Base-by-base conservation (phyloP, 352 stramenopile genomes). In the Phytophthora lateralis region DNA sequence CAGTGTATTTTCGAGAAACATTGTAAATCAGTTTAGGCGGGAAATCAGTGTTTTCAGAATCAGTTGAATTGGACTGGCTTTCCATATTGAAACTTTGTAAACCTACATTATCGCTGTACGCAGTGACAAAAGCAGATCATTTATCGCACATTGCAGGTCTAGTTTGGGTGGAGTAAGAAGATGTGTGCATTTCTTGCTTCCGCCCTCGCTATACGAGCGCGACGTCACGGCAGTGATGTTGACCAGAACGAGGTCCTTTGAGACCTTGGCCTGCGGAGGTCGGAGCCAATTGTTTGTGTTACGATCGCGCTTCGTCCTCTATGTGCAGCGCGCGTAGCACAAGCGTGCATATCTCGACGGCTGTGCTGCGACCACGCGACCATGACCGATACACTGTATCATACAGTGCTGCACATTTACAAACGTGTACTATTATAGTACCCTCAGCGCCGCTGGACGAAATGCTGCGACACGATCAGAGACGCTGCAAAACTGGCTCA, bases 381-480 rank as follows among this genome's bases (percentile, higher is more conserved):
- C 55, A 45, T 38, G 55, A 32, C 48, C 26, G 30, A n/a, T n/a
- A n/a, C n/a, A n/a, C n/a, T n/a, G n/a, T n/a, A n/a, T n/a, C n/a
- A 24, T 24, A 24, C 21, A 24, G 21, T 24, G 21, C 21, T 24
- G 21, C 21, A 24, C 21, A 24, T 24, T 24, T 24, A 47, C n/a
- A 24, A 20, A 11, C 8, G n/a, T 26, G 18, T n/a, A 12, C 14
- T n/a, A 15, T 35, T 7, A 37, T 18, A 2, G 4, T n/a, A 27
- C 14, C n/a, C 29, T 2, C 21, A 24, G 21, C 21, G 21, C 21
- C 21, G 21, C 21, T 24, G 9, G 35, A 27, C 17, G 10, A 50
- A 50, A 10, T 35, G 52, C 26, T 63, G 56, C 38, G 56, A 64
- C 56, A 64, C 27, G 46, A 63, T 63, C 27, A 43, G 45, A 58